Evolutionary conservation across 1,139 yeast species (phyloP).

Genomic region (Taiozyma sp.): DNA sequence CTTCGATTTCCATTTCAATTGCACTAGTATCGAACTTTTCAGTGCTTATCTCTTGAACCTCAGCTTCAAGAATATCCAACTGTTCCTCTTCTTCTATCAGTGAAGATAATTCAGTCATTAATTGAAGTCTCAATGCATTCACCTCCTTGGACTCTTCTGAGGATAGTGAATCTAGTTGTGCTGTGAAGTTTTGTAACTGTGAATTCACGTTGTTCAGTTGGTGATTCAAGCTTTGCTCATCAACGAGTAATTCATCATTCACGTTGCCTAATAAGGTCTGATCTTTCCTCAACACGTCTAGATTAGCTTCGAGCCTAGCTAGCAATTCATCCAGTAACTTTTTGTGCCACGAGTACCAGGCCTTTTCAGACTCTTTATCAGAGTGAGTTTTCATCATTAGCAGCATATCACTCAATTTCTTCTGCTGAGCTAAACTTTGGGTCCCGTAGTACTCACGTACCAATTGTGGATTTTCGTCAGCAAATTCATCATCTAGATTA

Average conservation of each 20-base stretch:
- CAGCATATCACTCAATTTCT: conserved; percentile 37
- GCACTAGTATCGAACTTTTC: conserved; percentile 12
- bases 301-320: conserved; percentile 11
- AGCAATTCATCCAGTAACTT: conserved; percentile 38
- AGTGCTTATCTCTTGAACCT: conserved; percentile 7
- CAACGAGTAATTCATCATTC: conserved; percentile 2
- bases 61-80: conserved; percentile 4
- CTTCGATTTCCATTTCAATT: conserved; percentile 18
- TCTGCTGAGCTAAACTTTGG: conserved; percentile 30
- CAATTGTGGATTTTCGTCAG: conserved; percentile 42
- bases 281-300: conserved; percentile 10
- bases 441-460: conserved; percentile 41
- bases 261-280: conserved; percentile 2
- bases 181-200: not conserved
- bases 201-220: conserved; percentile 1
- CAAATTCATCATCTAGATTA: conserved; percentile 40
- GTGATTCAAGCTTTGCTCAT: conserved; percentile 5
- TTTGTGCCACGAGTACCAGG: conserved; percentile 48
- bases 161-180: conserved; percentile 9
- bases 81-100: conserved; percentile 11
- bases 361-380: conserved; percentile 40
- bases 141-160: conserved; percentile 19
- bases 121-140: conserved; percentile 11
- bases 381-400: conserved; percentile 41
- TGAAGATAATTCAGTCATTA: conserved; percentile 12